Percentiles rank a stretch among this genome's conserved stretches.
Conservation (phyloP, 2,329 filamentous ascomycete species). For the Calonectria pseudoreteaudii region DNA sequence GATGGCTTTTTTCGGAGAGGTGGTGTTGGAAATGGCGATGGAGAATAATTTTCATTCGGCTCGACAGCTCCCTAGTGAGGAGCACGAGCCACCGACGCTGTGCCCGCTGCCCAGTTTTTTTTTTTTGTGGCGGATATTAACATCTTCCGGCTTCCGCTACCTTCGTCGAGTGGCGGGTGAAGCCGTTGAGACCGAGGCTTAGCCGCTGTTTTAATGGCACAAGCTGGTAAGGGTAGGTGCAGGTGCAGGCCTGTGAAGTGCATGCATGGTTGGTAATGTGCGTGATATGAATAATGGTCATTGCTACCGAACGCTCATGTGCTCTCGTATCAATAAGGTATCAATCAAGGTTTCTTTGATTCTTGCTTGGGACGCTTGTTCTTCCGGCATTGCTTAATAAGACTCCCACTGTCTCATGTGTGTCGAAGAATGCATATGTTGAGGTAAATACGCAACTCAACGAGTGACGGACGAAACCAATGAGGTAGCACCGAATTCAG, state of each 20-base stretch:
- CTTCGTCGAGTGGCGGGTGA: constrained; percentile 5
- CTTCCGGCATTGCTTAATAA: background rate
- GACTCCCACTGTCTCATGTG: background rate
- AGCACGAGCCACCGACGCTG: constrained; percentile 46
- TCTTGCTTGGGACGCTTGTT: too few relatives aligned
- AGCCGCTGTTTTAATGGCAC: constrained; percentile 8
- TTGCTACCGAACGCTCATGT: background rate
- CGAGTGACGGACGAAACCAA: background rate
- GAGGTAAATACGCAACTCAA: background rate
- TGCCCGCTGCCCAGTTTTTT: constrained; percentile 31
- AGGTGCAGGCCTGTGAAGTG: background rate
- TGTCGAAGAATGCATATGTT: background rate
- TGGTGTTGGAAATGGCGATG: constrained; percentile 39
- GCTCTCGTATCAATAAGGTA: background rate
- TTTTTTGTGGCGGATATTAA: constrained; percentile 28
- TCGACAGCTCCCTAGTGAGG: constrained; percentile 43
- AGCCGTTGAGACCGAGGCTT: constrained; percentile 18
- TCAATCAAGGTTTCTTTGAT: too few relatives aligned
- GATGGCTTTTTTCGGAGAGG: constrained; percentile 36
- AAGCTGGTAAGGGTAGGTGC: background rate
- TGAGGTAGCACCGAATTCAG: background rate
- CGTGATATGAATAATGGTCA: background rate
- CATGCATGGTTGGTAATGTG: background rate
- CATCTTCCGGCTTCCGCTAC: constrained; percentile 34
- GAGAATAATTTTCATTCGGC: constrained; percentile 53